These are phyloP conservation scores for Tetrahymena malaccensis DNA, from an alignment of 73 alveolate genomes.

Conservation along the genomic window DNA sequence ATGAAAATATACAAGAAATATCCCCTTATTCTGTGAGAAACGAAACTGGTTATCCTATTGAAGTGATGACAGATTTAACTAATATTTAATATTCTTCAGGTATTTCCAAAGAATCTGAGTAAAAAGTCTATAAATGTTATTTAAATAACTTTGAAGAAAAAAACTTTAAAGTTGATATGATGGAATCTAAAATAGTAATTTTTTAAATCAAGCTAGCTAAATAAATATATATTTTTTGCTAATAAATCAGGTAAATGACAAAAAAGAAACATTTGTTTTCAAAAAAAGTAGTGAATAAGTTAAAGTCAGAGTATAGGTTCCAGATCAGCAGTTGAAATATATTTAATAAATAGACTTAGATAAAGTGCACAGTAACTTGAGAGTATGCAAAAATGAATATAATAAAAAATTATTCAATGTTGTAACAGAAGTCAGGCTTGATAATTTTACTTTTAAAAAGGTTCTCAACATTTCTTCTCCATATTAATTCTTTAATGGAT, in stretches of 20 bases:
- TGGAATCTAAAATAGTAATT: not conserved
- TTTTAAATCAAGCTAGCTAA: not conserved
- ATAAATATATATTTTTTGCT: not conserved
- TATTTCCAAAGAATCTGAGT: not conserved
- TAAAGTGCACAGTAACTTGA: not conserved
- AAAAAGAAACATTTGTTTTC: not conserved
- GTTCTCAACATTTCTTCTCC: not conserved
- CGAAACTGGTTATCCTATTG: not conserved
- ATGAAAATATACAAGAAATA: not conserved
- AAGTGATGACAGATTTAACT: not conserved
- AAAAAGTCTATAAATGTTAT: not conserved
- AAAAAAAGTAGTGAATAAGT: not conserved
- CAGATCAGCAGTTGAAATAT: not conserved
- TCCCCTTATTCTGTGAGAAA: conserved; percentile 34
- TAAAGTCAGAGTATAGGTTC: not conserved
- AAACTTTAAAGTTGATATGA: not conserved
- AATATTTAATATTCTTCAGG: not conserved
- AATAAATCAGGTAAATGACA: not conserved
- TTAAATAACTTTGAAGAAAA: not conserved
- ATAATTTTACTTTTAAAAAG: not conserved
- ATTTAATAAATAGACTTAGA: not conserved
- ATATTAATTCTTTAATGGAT: not conserved
- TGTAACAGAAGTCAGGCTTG: not conserved
- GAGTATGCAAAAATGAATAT: not conserved
- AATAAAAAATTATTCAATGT: not conserved